Base-by-base conservation (phyloP, 768 basidiomycete genomes). In the Aureoboletus auriporus region DNA sequence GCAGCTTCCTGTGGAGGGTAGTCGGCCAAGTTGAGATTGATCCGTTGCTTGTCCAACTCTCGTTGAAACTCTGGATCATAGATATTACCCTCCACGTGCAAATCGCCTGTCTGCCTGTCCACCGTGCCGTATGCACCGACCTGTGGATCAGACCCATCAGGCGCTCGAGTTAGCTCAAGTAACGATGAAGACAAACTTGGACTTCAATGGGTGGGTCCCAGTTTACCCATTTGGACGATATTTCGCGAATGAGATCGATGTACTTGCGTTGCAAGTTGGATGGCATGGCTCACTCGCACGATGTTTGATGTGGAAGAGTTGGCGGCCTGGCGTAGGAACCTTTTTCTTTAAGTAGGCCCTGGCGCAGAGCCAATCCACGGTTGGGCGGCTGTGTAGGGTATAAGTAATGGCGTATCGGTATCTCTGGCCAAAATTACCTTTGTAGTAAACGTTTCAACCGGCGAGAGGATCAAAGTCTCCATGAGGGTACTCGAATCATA, bases 151-250 rank as follows among this genome's bases (percentile, higher is more conserved):
- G 34, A 35, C 13, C 11, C 11, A 9, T 61, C n/a, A 54, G 37
- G 31, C 12, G 27, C 8, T 8, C 8, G 14, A 35, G 33, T 42
- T 35, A 11, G 30, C 33, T 6, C 28, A n/a, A 12, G 39, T 27
- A 8, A 39, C 4, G 1, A 16, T 28, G 34, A 44, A 16, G 17
- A 54, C 63, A 20, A 39, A 69, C 69, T 46, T 50, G 45, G 37
- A 69, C 52, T 30, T 48, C 46, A 31, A 56, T 59, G 10, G 60
- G 67, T 0, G 70, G 70, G 30, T 71, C 64, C 69, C 69, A 71
- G 36, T 64, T 71, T 33, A 67, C 65, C 66, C 66, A 71, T 49
- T 71, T 71, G 16, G 67, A 67, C 13, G 66, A 66, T 6, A 44
- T 46, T 10, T 41, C 27, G 12, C 36, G 57, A 33, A 71, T 66